phyloP scores from a whole-genome alignment of 257 asterid genomes.

The Capsicum chinense region DNA sequence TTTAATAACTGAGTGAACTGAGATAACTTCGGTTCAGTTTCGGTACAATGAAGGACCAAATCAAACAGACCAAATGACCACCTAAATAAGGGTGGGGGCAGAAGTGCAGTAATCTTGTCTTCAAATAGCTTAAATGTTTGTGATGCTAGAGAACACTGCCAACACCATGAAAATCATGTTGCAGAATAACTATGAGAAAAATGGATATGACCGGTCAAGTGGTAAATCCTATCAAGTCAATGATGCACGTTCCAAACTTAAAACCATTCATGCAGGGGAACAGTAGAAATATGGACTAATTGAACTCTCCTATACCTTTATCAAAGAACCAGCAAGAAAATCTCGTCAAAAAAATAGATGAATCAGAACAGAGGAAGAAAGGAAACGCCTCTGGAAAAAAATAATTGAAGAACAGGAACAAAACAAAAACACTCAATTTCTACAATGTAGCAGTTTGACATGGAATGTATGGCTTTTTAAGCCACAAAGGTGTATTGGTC shows the following conservation, averaged over 20 bases:
- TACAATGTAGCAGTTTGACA: not conserved
- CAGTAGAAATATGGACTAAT: not conserved
- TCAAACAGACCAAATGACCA: not conserved
- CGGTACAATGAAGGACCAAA: not conserved
- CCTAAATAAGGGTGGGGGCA: not conserved
- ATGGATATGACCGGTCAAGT: not conserved
- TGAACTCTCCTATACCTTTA: not conserved
- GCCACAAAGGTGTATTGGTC: conserved; percentile 22
- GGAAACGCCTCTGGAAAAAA: not conserved
- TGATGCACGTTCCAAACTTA: not conserved
- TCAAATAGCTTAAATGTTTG: not conserved
- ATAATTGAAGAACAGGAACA: not conserved
- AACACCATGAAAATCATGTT: not conserved
- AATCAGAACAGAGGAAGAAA: not conserved
- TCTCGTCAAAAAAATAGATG: not conserved
- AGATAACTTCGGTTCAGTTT: not conserved
- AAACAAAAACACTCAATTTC: not conserved
- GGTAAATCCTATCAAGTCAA: not conserved
- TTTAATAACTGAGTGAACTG: not conserved
- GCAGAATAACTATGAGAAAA: no score
- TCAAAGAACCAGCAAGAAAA: not conserved
- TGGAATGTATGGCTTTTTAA: not conserved
- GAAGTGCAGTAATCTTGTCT: not conserved
- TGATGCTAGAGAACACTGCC: not conserved
- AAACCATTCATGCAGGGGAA: not conserved